These are phyloP conservation scores for Elaeagnus macrophylla DNA, from an alignment of 306 rosid genomes.

Conservation along the genomic window DNA sequence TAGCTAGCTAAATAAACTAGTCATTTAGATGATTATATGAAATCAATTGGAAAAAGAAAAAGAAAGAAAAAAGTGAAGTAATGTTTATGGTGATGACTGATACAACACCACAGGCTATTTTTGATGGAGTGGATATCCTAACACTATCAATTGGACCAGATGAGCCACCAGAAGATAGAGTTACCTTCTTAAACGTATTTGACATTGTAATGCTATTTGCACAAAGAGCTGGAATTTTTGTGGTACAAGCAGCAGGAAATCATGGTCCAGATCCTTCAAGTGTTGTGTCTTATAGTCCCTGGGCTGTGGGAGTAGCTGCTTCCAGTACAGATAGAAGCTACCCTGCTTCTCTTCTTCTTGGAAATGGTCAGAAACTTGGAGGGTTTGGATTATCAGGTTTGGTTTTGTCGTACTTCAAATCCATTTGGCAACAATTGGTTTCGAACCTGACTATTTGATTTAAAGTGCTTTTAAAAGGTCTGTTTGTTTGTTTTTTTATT, in stretches of 20 bases:
- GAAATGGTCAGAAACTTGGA: slow-evolving; percentile 38
- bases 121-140: slow-evolving; percentile 77
- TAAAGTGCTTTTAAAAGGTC: no score
- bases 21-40: not conserved
- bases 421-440: no score
- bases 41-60: no score
- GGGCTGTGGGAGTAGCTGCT: slow-evolving; percentile 62
- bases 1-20: slow-evolving; percentile 17
- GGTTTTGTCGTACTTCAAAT: no score
- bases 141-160: slow-evolving; percentile 74
- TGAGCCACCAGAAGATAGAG: slow-evolving; percentile 42
- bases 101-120: slow-evolving; percentile 34
- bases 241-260: slow-evolving; percentile 81
- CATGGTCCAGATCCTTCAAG: slow-evolving; percentile 60
- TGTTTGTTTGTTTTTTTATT: no score
- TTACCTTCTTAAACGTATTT: slow-evolving; percentile 47
- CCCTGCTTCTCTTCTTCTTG: slow-evolving; percentile 45
- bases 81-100: not conserved
- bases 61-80: not conserved
- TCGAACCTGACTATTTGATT: no score
- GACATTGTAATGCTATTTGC: slow-evolving; percentile 58
- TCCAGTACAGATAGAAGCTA: slow-evolving; percentile 56
- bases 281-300: slow-evolving; percentile 68
- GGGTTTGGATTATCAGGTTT: slow-evolving; percentile 66
- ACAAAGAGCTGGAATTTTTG: slow-evolving; percentile 67